Evolutionary conservation across 352 stramenopile genomes (phyloP).

Genomic region (Phytophthora hybrid): DNA sequence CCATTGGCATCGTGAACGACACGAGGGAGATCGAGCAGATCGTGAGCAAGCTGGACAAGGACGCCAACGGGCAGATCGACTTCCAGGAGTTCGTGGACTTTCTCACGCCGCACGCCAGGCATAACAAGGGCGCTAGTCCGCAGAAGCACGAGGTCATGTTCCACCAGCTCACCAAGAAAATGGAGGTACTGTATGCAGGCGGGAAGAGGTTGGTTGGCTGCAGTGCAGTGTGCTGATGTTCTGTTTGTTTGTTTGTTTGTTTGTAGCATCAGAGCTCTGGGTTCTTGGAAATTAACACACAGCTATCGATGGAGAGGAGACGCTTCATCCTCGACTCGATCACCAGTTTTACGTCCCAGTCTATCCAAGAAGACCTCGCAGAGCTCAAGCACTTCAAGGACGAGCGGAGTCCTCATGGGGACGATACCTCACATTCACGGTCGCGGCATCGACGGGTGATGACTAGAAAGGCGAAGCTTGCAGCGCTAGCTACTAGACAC

Average conservation of each 20-base stretch:
- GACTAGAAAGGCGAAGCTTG: conserved; percentile 59
- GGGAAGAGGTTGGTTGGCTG: background rate
- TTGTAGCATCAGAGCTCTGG: conserved; percentile 71
- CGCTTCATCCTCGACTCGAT: conserved; percentile 81
- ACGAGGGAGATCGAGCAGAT: conserved; percentile 69
- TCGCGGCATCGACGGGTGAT: conserved; percentile 38
- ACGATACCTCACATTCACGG: conserved; percentile 7
- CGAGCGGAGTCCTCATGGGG: background rate
- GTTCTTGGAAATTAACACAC: conserved; percentile 81
- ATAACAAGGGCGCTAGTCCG: conserved; percentile 45
- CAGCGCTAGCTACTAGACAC: conserved; percentile 55
- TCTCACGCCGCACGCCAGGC: conserved; percentile 63
- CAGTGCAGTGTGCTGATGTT: background rate
- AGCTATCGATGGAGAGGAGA: conserved; percentile 77
- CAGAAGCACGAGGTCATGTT: conserved; percentile 80
- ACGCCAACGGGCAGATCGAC: conserved; percentile 78
- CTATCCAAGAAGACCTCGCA: conserved; percentile 63
- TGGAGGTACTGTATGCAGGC: conserved; percentile 55
- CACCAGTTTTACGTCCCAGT: conserved; percentile 58
- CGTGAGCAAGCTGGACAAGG: conserved; percentile 69
- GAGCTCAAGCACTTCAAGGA: conserved; percentile 47
- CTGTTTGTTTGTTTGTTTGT: background rate
- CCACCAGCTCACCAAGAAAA: conserved; percentile 79
- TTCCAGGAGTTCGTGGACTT: conserved; percentile 86
- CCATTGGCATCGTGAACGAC: conserved; percentile 78